Conservation (phyloP, 2,329 filamentous ascomycete species). For the Rhinocladiella similis region DNA sequence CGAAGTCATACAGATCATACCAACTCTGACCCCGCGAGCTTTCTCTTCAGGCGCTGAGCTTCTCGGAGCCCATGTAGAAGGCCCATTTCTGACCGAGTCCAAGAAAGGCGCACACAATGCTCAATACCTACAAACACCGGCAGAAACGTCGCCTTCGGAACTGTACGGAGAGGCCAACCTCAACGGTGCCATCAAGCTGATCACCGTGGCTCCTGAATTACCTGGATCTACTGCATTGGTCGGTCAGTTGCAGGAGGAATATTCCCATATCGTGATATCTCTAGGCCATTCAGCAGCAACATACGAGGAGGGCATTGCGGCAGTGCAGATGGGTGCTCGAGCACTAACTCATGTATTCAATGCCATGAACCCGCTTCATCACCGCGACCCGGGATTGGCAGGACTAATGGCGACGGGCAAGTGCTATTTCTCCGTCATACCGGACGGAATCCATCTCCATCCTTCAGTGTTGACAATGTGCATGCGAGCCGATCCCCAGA, state of each 20-base stretch:
- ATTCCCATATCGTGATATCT: constrained; percentile 46
- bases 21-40: constrained; percentile 26
- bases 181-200: constrained; percentile 45
- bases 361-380: constrained; percentile 53
- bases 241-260: constrained; percentile 37
- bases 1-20: neutral
- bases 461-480: constrained; percentile 51
- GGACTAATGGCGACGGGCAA: constrained; percentile 40
- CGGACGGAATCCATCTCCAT: constrained; percentile 57
- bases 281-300: constrained; percentile 54
- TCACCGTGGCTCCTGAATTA: constrained; percentile 57
- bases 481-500: constrained; percentile 47
- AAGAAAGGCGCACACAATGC: constrained; percentile 57
- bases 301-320: constrained; percentile 47
- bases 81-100: constrained; percentile 53
- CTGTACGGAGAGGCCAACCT: constrained; percentile 51
- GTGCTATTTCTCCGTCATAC: constrained; percentile 55
- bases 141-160: constrained; percentile 33
- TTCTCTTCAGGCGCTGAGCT: constrained; percentile 49
- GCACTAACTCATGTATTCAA: constrained; percentile 57
- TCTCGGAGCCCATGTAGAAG: constrained; percentile 58
- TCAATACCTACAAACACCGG: constrained; percentile 42
- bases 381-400: constrained; percentile 53
- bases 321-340: constrained; percentile 50
- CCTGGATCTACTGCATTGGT: constrained; percentile 44